These are phyloP conservation scores for Durio zibethinus DNA, from an alignment of 345 rosid species.

Conservation along the genomic window DNA sequence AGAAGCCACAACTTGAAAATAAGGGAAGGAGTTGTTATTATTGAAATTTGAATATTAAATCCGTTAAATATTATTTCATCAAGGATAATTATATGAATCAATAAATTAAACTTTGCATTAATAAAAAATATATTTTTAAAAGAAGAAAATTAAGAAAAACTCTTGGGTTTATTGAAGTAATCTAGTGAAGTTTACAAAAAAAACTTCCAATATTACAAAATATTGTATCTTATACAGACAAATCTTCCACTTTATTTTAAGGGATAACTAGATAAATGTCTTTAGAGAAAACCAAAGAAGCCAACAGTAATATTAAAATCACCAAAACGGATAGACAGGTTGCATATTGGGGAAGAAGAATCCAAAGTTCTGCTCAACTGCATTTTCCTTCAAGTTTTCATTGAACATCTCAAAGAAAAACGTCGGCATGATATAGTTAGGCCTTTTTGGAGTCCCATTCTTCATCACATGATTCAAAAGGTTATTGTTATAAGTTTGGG, in stretches of 20 bases:
- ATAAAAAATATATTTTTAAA: no score
- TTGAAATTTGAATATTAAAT: no score
- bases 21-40: no score
- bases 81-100: no score
- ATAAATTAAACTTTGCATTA: no score
- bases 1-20: no score
- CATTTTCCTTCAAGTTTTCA: conserved; percentile 23
- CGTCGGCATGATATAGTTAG: neutral
- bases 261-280: neutral
- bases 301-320: neutral
- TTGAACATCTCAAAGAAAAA: conserved; percentile 28
- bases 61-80: no score
- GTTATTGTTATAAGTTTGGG: neutral
- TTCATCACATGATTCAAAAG: neutral
- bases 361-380: conserved; percentile 29
- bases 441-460: conserved; percentile 37
- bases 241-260: neutral
- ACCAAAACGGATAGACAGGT: conserved; percentile 22
- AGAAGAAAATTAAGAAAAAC: neutral
- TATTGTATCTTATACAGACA: neutral
- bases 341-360: conserved; percentile 24
- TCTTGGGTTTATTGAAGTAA: neutral
- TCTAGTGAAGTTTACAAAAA: neutral
- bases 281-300: neutral
- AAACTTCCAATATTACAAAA: neutral